Conservation (phyloP, 768 basidiomycete genomes). For the Mycena floridula region DNA sequence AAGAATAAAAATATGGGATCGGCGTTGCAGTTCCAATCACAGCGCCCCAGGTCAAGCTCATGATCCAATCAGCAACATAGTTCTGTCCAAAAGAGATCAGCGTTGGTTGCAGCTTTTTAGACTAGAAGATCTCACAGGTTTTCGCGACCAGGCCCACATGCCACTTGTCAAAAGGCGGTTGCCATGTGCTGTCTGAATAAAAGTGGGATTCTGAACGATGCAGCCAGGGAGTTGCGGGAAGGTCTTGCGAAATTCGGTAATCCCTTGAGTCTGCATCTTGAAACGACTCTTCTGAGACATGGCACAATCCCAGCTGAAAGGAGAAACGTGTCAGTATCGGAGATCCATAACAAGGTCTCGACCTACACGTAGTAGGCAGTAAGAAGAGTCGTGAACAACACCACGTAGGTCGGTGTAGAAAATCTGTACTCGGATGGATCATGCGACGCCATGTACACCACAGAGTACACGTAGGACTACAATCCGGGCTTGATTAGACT, state of each 20-base stretch:
- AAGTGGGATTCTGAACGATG: constrained; percentile 80
- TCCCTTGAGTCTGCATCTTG: constrained; percentile 95
- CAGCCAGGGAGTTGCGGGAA: constrained; percentile 92
- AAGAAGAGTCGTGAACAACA: constrained; percentile 70
- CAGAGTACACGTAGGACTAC: constrained; percentile 94
- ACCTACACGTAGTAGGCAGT: constrained; percentile 82
- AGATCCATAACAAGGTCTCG: neutral
- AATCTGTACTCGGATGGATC: constrained; percentile 84
- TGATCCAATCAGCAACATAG: constrained; percentile 90
- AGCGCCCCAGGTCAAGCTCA: constrained; percentile 82
- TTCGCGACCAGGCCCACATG: constrained; percentile 92
- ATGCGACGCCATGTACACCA: constrained; percentile 96
- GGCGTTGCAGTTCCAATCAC: constrained; percentile 67
- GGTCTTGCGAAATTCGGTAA: constrained; percentile 75
- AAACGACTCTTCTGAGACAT: constrained; percentile 98
- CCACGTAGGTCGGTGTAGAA: constrained; percentile 66
- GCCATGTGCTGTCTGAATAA: constrained; percentile 90
- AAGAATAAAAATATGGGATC: constrained; percentile 95
- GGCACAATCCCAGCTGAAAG: constrained; percentile 77
- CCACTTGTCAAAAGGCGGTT: constrained; percentile 89
- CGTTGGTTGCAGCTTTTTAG: neutral
- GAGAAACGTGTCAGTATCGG: neutral
- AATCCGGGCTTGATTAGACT: constrained; percentile 1
- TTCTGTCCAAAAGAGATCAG: constrained; percentile 41
- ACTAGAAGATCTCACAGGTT: constrained; percentile 59